A percentile compares a stretch with the other conserved stretches of the same genome.
phyloP scores from a whole-genome alignment of 139 green algal genomes.

The Chlorella sp. region DNA sequence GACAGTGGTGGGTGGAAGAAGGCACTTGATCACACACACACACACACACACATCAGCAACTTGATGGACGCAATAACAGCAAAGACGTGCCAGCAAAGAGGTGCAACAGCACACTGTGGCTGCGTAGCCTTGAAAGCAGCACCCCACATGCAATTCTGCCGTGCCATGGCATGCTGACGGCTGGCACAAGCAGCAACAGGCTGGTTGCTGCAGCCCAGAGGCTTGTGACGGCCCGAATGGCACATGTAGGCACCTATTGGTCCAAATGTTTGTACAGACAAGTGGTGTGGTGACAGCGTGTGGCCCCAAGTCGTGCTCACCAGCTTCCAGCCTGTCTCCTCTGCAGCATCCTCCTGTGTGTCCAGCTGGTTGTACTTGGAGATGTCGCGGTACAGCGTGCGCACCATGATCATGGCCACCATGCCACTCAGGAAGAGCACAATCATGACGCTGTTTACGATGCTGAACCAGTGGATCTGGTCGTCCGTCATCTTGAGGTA shows the following conservation, averaged over 20 bases:
- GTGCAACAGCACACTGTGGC: background rate
- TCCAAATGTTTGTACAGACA: too few relatives aligned
- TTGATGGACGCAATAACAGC: background rate
- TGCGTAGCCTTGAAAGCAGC: background rate
- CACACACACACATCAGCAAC: too few relatives aligned
- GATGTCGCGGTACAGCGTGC: constrained; percentile 92
- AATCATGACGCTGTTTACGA: constrained; percentile 99
- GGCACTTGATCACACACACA: too few relatives aligned
- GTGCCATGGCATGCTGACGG: too few relatives aligned
- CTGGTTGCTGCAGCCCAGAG: background rate
- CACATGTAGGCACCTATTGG: background rate
- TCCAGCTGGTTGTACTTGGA: constrained; percentile 97
- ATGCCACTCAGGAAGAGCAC: constrained; percentile 97
- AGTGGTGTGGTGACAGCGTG: too few relatives aligned
- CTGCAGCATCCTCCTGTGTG: constrained; percentile 81
- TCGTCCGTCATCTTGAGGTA: constrained; percentile 94
- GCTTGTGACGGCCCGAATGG: background rate
- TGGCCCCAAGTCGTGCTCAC: too few relatives aligned
- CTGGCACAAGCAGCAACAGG: too few relatives aligned
- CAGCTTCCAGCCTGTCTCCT: constrained; percentile 98
- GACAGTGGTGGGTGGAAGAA: too few relatives aligned
- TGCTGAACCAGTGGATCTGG: constrained; percentile 99
- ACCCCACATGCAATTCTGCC: too few relatives aligned
- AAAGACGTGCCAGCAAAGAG: background rate
- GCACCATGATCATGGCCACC: constrained; percentile 99